phyloP scores from a whole-genome alignment of 2,329 filamentous ascomycete genomes.

The Hypoxylon rubiginosum region DNA sequence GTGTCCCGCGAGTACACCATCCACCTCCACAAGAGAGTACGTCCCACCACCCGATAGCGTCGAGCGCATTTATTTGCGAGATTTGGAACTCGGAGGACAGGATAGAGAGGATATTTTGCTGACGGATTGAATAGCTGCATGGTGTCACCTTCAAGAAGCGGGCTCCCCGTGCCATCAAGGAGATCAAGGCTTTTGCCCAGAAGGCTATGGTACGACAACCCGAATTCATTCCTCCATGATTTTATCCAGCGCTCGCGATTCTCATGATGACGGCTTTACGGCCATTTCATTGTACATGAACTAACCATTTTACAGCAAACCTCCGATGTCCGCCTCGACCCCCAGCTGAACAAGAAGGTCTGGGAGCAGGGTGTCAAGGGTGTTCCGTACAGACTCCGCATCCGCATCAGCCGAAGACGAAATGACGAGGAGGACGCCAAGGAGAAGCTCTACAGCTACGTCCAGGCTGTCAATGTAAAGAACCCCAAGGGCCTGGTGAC shows the following conservation, averaged over 20 bases:
- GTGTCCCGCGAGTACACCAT: conserved; percentile 99
- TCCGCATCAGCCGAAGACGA: conserved; percentile 99
- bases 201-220: conserved; percentile 89
- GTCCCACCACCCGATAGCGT: conserved; percentile 58
- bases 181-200: conserved; percentile 95
- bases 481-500: conserved; percentile 98
- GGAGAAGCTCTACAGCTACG: conserved; percentile 99
- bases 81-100: conserved; percentile 32
- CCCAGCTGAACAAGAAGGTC: conserved; percentile 99
- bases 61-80: not conserved
- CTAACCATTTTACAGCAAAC: conserved; percentile 76
- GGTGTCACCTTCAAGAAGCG: conserved; percentile 99
- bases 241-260: not conserved
- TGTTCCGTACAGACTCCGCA: conserved; percentile 94
- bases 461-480: conserved; percentile 99
- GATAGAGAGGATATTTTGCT: conserved; percentile 47
- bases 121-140: conserved; percentile 77
- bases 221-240: conserved; percentile 13
- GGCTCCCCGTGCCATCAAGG: conserved; percentile 98
- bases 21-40: conserved; percentile 99
- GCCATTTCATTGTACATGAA: conserved; percentile 32
- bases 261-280: not conserved
- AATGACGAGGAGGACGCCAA: conserved; percentile 99
- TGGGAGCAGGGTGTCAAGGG: conserved; percentile 99
- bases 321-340: conserved; percentile 96